A percentile compares a stretch with the other conserved stretches of the same genome.
Evolutionary conservation across 495 filamentous ascomycete genomes (phyloP).

Genomic region (Schizothecium vesticola): DNA sequence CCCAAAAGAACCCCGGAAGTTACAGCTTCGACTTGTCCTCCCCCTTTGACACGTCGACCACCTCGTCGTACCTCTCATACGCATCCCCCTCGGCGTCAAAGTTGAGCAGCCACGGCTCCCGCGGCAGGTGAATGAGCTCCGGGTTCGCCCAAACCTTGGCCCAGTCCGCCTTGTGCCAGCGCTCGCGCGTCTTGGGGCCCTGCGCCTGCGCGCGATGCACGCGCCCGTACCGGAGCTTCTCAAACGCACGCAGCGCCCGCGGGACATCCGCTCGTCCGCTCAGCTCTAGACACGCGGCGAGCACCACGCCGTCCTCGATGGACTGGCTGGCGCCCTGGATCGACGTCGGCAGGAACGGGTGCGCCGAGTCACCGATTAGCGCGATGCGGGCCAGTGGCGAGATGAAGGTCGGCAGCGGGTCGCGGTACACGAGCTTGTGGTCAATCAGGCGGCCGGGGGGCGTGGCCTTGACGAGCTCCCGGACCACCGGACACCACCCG

Average conservation of each 20-base stretch:
- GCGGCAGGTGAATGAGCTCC: slow-evolving; percentile 47
- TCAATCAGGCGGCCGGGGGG: slow-evolving; percentile 56
- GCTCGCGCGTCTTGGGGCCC: slow-evolving; percentile 52
- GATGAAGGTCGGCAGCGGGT: slow-evolving; percentile 62
- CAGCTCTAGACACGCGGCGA: slow-evolving; percentile 57
- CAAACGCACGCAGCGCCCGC: slow-evolving; percentile 41
- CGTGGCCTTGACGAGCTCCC: slow-evolving; percentile 54
- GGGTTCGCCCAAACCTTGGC: slow-evolving; percentile 53
- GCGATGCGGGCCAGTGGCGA: slow-evolving; percentile 53
- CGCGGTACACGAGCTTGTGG: slow-evolving; percentile 67
- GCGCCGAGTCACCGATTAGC: slow-evolving; percentile 64
- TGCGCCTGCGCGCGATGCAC: slow-evolving; percentile 54
- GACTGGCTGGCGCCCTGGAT: slow-evolving; percentile 67
- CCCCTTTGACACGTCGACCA: slow-evolving; percentile 7
- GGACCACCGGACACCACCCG: slow-evolving; percentile 61
- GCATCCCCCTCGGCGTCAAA: slow-evolving; percentile 61
- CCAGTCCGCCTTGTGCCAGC: slow-evolving; percentile 60
- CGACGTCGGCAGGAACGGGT: slow-evolving; percentile 67
- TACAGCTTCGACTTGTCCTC: slow-evolving; percentile 11
- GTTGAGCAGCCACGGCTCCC: slow-evolving; percentile 55
- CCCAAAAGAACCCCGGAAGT: not conserved
- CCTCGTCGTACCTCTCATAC: slow-evolving; percentile 24
- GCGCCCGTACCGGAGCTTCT: slow-evolving; percentile 49
- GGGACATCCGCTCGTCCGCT: slow-evolving; percentile 35
- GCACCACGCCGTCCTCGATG: slow-evolving; percentile 64